These are phyloP conservation scores for Sugiyamaella marilandica DNA, from an alignment of 805 yeast species.

Conservation along the genomic window DNA sequence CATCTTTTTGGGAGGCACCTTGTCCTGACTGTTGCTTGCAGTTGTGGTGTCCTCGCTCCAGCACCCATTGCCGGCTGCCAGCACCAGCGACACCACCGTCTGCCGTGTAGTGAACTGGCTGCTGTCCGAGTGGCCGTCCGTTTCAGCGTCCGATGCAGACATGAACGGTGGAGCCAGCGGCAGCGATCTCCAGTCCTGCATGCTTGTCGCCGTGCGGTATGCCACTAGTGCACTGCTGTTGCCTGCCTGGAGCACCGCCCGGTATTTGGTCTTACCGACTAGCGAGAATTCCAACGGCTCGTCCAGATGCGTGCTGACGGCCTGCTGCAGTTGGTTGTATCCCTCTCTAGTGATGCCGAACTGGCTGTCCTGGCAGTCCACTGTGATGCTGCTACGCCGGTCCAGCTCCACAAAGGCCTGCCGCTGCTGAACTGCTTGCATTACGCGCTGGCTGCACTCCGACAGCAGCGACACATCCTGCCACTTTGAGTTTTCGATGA, in stretches of 20 bases:
- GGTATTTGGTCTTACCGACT: not conserved
- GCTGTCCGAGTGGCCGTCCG: not conserved
- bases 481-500: not conserved
- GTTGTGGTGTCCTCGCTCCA: not conserved
- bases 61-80: constrained; percentile 6
- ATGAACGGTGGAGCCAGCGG: not conserved
- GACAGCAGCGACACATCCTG: not conserved
- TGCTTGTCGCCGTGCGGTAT: not conserved
- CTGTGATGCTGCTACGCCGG: not conserved
- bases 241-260: constrained; percentile 1
- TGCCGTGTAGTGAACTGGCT: not conserved
- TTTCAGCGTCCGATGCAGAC: not conserved
- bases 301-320: not conserved
- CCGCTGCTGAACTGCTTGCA: not conserved
- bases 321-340: not conserved
- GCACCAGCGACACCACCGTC: constrained; percentile 5
- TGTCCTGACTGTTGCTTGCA: not conserved
- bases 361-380: not conserved
- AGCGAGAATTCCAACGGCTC: not conserved
- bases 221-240: constrained; percentile 3
- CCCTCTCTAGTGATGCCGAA: not conserved
- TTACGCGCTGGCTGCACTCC: not conserved
- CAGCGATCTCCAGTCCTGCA: too few relatives aligned
- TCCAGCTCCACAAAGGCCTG: not conserved
- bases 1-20: not conserved